Evolutionary conservation across 2,329 filamentous ascomycete species (phyloP).

Genomic region (Colletotrichum somersetense): DNA sequence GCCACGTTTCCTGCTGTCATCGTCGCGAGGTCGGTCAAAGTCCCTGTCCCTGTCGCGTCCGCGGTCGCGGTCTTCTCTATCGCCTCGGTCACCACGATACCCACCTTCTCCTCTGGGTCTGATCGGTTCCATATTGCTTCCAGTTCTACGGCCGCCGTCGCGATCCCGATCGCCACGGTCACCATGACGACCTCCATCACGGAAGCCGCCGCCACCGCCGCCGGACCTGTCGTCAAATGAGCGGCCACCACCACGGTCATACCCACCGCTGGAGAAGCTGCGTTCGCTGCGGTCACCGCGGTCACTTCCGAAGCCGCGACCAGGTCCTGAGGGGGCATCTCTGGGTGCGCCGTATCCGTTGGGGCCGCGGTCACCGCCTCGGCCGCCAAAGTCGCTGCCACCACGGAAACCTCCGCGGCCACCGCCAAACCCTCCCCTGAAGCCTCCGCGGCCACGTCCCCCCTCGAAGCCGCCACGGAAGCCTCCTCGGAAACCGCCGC

Average conservation of each 20-base stretch:
- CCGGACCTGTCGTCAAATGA: slow-evolving; percentile 71
- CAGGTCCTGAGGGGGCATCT: slow-evolving; percentile 72
- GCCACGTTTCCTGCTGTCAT: slow-evolving; percentile 74
- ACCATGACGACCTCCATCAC: slow-evolving; percentile 48
- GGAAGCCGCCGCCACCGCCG: slow-evolving; percentile 56
- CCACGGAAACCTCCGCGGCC: slow-evolving; percentile 66
- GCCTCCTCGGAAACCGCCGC: slow-evolving; percentile 65
- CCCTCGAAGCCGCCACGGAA: slow-evolving; percentile 56
- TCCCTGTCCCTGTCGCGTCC: slow-evolving; percentile 60
- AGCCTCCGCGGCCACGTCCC: slow-evolving; percentile 52
- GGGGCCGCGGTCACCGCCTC: slow-evolving; percentile 54
- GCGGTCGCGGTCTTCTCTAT: slow-evolving; percentile 62
- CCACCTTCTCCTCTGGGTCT: slow-evolving; percentile 72
- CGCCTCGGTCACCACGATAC: slow-evolving; percentile 55
- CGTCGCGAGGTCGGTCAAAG: slow-evolving; percentile 68
- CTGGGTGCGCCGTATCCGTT: slow-evolving; percentile 66
- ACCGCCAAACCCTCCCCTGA: slow-evolving; percentile 66
- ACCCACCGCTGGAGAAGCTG: slow-evolving; percentile 62
- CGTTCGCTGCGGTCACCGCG: slow-evolving; percentile 60
- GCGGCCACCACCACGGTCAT: slow-evolving; percentile 68
- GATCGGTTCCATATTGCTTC: slow-evolving; percentile 88
- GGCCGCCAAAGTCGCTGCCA: slow-evolving; percentile 60
- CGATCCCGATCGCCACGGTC: slow-evolving; percentile 48
- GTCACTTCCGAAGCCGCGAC: slow-evolving; percentile 57
- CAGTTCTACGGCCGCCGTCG: slow-evolving; percentile 63